A percentile compares a stretch with the other conserved stretches of the same genome.
These are phyloP conservation scores for Didymosphaeria variabile DNA, from an alignment of 2,329 filamentous ascomycete genomes.

Conservation along the genomic window DNA sequence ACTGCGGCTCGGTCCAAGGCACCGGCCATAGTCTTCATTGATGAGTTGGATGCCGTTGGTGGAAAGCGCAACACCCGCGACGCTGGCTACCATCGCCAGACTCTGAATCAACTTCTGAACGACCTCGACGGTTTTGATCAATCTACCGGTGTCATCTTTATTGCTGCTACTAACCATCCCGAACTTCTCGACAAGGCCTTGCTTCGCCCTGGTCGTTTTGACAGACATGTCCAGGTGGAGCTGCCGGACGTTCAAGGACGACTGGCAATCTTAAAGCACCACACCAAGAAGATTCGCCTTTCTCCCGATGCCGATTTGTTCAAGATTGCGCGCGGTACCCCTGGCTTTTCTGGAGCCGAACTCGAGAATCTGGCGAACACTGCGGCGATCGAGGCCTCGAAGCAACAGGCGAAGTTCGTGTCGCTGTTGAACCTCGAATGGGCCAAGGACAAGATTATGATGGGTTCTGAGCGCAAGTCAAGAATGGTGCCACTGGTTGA, in stretches of 20 bases:
- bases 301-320: constrained; percentile 82
- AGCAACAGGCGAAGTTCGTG: constrained; percentile 79
- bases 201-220: constrained; percentile 92
- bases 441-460: constrained; percentile 98
- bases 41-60: constrained; percentile 93
- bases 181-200: constrained; percentile 94
- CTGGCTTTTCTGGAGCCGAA: constrained; percentile 93
- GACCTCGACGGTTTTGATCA: constrained; percentile 98
- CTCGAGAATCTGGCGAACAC: constrained; percentile 97
- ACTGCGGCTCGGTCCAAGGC: constrained; percentile 82
- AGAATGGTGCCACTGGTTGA: constrained; percentile 93
- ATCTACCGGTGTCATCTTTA: constrained; percentile 91
- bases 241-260: constrained; percentile 93
- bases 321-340: constrained; percentile 84
- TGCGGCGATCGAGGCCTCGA: constrained; percentile 92
- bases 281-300: constrained; percentile 89
- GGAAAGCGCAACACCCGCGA: constrained; percentile 92
- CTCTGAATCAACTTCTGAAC: constrained; percentile 94
- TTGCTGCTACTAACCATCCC: constrained; percentile 96
- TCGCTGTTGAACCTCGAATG: constrained; percentile 87
- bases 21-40: constrained; percentile 93
- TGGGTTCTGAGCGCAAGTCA: constrained; percentile 91
- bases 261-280: constrained; percentile 90
- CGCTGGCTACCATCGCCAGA: constrained; percentile 95
- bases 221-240: constrained; percentile 87